Evolutionary conservation across 2,329 filamentous ascomycete species (phyloP).

Genomic region (Thermoascus crustaceus): DNA sequence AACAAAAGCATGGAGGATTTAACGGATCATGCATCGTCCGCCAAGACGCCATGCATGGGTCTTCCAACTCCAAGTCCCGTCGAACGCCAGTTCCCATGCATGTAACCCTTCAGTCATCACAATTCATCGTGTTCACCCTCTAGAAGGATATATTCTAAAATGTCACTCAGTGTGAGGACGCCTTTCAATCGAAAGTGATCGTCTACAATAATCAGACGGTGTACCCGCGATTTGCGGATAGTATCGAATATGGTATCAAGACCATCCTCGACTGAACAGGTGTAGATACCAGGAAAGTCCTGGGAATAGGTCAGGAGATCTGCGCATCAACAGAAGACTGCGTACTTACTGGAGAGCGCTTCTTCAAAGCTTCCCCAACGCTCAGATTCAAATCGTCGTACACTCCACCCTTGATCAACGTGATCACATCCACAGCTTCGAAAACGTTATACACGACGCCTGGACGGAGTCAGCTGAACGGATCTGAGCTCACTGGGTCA

Average conservation of each 20-base stretch:
- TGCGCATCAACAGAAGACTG: background rate
- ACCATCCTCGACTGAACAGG: slow-evolving; percentile 82
- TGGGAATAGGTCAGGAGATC: slow-evolving; percentile 20
- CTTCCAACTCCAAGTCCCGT: background rate
- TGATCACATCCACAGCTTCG: slow-evolving; percentile 94
- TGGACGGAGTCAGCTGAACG: slow-evolving; percentile 17
- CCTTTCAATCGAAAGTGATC: slow-evolving; percentile 79
- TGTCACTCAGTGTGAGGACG: slow-evolving; percentile 89
- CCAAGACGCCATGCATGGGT: slow-evolving; percentile 7
- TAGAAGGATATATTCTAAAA: slow-evolving; percentile 86
- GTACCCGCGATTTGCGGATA: slow-evolving; percentile 87
- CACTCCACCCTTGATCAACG: slow-evolving; percentile 83
- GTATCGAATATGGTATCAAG: slow-evolving; percentile 96
- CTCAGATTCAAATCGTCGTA: slow-evolving; percentile 84
- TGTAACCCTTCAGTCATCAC: slow-evolving; percentile 14
- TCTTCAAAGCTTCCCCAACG: slow-evolving; percentile 82
- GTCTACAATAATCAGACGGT: slow-evolving; percentile 87
- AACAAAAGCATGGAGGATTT: slow-evolving; percentile 1
- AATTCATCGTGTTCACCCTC: slow-evolving; percentile 60
- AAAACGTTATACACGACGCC: slow-evolving; percentile 85
- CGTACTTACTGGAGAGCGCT: slow-evolving; percentile 60
- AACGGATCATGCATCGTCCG: background rate
- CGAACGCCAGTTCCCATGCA: slow-evolving; percentile 4
- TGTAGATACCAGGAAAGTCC: slow-evolving; percentile 95
- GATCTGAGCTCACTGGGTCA: background rate